These are phyloP conservation scores for Colletotrichum incanum DNA, from an alignment of 2,329 filamentous ascomycete species.

Conservation along the genomic window DNA sequence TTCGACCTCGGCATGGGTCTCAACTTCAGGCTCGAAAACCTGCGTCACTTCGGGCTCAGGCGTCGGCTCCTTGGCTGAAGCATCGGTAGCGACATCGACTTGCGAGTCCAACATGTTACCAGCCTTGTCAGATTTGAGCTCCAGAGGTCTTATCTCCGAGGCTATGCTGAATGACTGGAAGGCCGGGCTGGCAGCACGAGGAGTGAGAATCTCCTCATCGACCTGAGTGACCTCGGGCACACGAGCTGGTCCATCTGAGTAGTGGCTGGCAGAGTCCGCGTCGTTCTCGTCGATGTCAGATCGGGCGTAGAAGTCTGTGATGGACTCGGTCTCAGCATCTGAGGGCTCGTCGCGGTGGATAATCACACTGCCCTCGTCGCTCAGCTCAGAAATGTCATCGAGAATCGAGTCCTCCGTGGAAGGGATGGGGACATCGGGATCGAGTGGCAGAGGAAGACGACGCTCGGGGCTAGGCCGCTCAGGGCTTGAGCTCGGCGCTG, in stretches of 20 bases:
- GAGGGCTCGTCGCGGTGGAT: constrained; percentile 79
- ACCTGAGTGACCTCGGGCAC: constrained; percentile 35
- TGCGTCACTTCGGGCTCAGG: constrained; percentile 18
- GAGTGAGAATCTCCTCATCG: constrained; percentile 67
- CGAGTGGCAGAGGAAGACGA: constrained; percentile 73
- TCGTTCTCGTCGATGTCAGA: constrained; percentile 66
- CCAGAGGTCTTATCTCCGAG: constrained; percentile 38
- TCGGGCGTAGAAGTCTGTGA: constrained; percentile 76
- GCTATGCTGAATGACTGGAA: constrained; percentile 42
- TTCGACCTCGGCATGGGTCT: constrained; percentile 5
- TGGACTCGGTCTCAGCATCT: constrained; percentile 76
- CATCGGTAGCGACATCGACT: constrained; percentile 45
- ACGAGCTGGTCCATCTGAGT: constrained; percentile 59
- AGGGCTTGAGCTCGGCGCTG: constrained; percentile 71
- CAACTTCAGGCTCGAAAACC: constrained; percentile 16
- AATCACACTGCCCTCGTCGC: constrained; percentile 72
- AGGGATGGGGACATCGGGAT: constrained; percentile 92
- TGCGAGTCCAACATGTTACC: constrained; percentile 45
- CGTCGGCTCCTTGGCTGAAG: constrained; percentile 20
- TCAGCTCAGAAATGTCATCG: constrained; percentile 51
- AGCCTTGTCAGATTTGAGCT: constrained; percentile 40
- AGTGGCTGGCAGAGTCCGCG: constrained; percentile 70
- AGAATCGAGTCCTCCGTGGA: constrained; percentile 82
- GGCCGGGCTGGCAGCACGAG: constrained; percentile 55
- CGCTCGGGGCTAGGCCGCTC: constrained; percentile 60